Conservation (phyloP, 805 yeast species). For the Yarrowia alimentaria region DNA sequence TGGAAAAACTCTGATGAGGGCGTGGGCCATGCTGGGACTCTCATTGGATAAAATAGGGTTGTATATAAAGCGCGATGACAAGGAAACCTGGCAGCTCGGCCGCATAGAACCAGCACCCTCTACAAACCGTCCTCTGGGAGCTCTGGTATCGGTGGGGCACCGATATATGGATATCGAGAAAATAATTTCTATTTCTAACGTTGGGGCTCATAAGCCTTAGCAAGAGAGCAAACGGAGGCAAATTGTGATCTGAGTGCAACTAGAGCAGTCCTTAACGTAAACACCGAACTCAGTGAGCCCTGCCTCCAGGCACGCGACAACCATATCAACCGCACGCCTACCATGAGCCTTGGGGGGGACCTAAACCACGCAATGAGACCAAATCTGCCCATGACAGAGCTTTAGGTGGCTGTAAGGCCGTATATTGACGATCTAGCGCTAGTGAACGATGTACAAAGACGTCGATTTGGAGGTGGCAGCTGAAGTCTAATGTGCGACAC, state of each 20-base stretch:
- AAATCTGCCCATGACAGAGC: too few relatives aligned
- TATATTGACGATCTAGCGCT: too few relatives aligned
- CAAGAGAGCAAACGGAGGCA: constrained; percentile 5
- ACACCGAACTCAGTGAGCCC: background rate
- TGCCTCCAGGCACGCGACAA: too few relatives aligned
- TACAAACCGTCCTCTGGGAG: constrained; percentile 16
- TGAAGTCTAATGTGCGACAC: constrained; percentile 17
- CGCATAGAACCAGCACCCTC: constrained; percentile 19
- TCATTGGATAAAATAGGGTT: constrained; percentile 22
- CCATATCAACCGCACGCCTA: too few relatives aligned
- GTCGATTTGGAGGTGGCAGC: background rate
- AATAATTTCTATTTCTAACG: constrained; percentile 19
- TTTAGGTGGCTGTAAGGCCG: too few relatives aligned
- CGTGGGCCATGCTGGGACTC: background rate
- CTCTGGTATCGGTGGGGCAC: too few relatives aligned
- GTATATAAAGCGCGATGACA: background rate
- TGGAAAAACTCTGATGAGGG: background rate
- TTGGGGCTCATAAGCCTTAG: constrained; percentile 10
- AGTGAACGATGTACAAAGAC: too few relatives aligned
- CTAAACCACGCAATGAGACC: too few relatives aligned
- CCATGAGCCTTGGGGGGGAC: too few relatives aligned
- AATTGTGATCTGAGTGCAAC: constrained; percentile 6
- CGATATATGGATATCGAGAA: too few relatives aligned
- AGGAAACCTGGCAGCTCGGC: constrained; percentile 7
- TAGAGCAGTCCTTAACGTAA: constrained; percentile 18